A percentile compares a stretch with the other conserved stretches of the same genome.
Conservation (phyloP, 768 basidiomycete species). For the Phanerochaete sordida region DNA sequence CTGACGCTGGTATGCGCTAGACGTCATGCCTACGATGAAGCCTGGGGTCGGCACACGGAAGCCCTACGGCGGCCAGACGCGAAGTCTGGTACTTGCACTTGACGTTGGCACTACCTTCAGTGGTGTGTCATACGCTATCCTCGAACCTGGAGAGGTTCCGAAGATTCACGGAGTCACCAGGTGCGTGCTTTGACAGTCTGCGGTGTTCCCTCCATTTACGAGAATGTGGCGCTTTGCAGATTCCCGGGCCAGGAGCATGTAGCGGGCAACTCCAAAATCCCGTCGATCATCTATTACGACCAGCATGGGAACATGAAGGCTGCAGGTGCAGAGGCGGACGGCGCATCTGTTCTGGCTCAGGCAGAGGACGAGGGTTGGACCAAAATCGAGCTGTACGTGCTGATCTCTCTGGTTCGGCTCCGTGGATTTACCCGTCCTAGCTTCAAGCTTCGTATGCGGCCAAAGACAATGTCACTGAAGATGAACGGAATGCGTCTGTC, state of each 20-base stretch:
- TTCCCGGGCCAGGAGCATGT: slow-evolving; percentile 87
- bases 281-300: slow-evolving; percentile 75
- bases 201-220: background rate
- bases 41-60: slow-evolving; percentile 62
- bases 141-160: slow-evolving; percentile 77
- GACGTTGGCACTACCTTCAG: slow-evolving; percentile 84
- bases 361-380: slow-evolving; percentile 80
- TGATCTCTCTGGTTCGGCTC: slow-evolving; percentile 1
- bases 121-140: slow-evolving; percentile 79
- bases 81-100: slow-evolving; percentile 73
- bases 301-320: slow-evolving; percentile 59
- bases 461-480: slow-evolving; percentile 72
- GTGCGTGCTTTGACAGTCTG: slow-evolving; percentile 32
- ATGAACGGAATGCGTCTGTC: slow-evolving; percentile 84
- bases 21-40: slow-evolving; percentile 36
- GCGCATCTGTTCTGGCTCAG: slow-evolving; percentile 48
- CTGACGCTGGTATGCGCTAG: slow-evolving; percentile 7
- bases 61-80: slow-evolving; percentile 61
- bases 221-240: slow-evolving; percentile 31
- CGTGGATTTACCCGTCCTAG: slow-evolving; percentile 30
- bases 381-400: slow-evolving; percentile 67
- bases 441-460: slow-evolving; percentile 78
- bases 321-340: slow-evolving; percentile 77
- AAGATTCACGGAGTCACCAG: slow-evolving; percentile 80
- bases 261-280: slow-evolving; percentile 81